A percentile compares a stretch with the other conserved stretches of the same genome.
These are phyloP conservation scores for Beauveria sp. DNA, from an alignment of 2,329 filamentous ascomycete genomes.

Conservation along the genomic window DNA sequence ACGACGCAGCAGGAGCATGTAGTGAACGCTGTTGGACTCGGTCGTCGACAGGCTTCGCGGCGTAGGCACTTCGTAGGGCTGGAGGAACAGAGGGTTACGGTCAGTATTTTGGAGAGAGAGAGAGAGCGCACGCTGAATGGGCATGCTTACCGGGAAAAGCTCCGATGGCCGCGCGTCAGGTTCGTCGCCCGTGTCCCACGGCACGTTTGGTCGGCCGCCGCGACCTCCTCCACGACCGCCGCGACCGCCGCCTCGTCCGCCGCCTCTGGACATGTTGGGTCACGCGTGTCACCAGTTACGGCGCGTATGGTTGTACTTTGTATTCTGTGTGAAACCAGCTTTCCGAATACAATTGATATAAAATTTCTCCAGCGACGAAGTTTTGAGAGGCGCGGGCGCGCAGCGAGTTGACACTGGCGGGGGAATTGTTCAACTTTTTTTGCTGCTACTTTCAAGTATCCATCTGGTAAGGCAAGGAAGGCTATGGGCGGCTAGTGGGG, in stretches of 20 bases:
- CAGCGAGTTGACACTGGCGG: background rate
- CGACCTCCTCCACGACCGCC: slow-evolving; percentile 42
- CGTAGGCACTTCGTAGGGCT: slow-evolving; percentile 44
- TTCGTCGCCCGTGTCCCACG: slow-evolving; percentile 47
- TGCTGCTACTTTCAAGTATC: background rate
- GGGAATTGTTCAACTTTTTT: background rate
- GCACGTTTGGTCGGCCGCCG: slow-evolving; percentile 38
- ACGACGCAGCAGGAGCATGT: slow-evolving; percentile 48
- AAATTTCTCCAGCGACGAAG: background rate
- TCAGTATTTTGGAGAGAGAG: slow-evolving; percentile 1
- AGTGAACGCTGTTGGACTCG: slow-evolving; percentile 41
- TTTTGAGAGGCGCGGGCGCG: background rate
- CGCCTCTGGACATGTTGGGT: slow-evolving; percentile 42
- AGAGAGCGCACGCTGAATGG: background rate
- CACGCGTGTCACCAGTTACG: background rate
- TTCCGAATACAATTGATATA: background rate
- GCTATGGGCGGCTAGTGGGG: background rate
- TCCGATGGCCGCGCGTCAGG: slow-evolving; percentile 51
- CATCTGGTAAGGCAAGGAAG: background rate
- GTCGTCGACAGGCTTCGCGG: slow-evolving; percentile 34
- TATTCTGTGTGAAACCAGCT: background rate
- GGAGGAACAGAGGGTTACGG: background rate
- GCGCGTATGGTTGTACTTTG: background rate
- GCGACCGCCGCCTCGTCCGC: slow-evolving; percentile 43
- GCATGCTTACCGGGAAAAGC: slow-evolving; percentile 45